Percentiles rank a stretch among this genome's conserved stretches.
These are phyloP conservation scores for Diaporthe batatas DNA, from an alignment of 2,329 filamentous ascomycete species.

Conservation along the genomic window DNA sequence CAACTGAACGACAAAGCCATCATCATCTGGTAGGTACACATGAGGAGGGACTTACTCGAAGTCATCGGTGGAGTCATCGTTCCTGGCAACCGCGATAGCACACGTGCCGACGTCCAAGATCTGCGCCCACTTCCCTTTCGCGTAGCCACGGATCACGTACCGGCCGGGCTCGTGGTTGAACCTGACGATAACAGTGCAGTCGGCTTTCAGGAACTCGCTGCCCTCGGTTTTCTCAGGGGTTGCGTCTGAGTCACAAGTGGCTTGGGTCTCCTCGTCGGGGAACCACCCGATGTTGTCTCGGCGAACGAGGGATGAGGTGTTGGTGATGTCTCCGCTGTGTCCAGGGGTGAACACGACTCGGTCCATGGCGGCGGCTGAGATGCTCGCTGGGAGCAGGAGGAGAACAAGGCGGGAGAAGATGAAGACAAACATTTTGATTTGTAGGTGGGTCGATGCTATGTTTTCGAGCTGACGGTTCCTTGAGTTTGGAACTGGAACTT, in stretches of 20 bases:
- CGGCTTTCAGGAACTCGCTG: neutral
- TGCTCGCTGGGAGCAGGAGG: neutral
- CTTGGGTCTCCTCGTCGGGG: neutral
- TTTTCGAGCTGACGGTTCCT: neutral
- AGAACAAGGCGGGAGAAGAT: neutral
- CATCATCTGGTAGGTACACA: too few species aligned
- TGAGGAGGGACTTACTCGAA: slow-evolving; percentile 6
- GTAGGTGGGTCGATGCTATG: neutral
- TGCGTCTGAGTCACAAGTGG: neutral
- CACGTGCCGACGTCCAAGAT: neutral
- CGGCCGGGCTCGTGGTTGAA: neutral
- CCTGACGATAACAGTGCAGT: neutral
- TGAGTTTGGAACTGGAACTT: neutral
- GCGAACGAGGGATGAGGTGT: neutral
- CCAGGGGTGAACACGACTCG: neutral
- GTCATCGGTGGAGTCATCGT: neutral
- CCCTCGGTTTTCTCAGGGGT: neutral
- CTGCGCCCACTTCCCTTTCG: neutral
- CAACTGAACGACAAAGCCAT: neutral
- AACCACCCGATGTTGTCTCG: neutral
- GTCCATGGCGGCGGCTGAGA: neutral
- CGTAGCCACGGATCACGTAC: neutral
- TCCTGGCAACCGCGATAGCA: neutral
- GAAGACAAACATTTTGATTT: neutral
- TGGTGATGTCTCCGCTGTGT: neutral